phyloP scores from a whole-genome alignment of 495 filamentous ascomycete genomes.

The Letharia columbiana region DNA sequence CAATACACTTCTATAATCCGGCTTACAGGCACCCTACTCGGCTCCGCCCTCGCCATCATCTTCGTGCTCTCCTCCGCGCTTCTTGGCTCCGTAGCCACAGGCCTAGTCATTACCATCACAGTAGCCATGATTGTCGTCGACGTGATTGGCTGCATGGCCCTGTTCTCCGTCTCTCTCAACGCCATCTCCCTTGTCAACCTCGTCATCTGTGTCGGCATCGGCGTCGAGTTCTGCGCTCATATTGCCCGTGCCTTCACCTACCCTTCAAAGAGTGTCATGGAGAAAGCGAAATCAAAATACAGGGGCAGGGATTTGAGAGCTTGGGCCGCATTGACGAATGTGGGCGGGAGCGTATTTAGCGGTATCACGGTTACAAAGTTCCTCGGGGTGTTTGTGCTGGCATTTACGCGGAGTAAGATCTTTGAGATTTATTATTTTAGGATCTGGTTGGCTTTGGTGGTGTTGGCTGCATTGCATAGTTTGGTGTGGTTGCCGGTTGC shows the following conservation, averaged over 20 bases:
- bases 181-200: conserved; percentile 95
- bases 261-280: conserved; percentile 66
- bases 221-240: conserved; percentile 95
- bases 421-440: conserved; percentile 99
- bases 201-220: conserved; percentile 92
- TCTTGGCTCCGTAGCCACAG: conserved; percentile 77
- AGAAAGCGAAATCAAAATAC: conserved; percentile 41
- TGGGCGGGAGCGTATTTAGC: conserved; percentile 87
- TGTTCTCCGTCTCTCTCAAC: conserved; percentile 84
- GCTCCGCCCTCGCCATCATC: conserved; percentile 75
- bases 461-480: conserved; percentile 82
- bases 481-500: conserved; percentile 88
- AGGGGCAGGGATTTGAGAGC: conserved; percentile 64
- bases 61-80: conserved; percentile 67
- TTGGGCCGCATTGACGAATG: conserved; percentile 87
- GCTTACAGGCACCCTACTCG: conserved; percentile 68
- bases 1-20: conserved; percentile 81
- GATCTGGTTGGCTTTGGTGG: conserved; percentile 84
- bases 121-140: conserved; percentile 92
- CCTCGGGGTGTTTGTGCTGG: conserved; percentile 82
- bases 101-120: conserved; percentile 68
- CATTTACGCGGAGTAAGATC: conserved; percentile 94
- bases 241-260: conserved; percentile 95
- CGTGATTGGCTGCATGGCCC: conserved; percentile 88
- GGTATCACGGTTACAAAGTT: conserved; percentile 96